Conservation (phyloP, 495 filamentous ascomycete species). For the Podospora anserina region DNA sequence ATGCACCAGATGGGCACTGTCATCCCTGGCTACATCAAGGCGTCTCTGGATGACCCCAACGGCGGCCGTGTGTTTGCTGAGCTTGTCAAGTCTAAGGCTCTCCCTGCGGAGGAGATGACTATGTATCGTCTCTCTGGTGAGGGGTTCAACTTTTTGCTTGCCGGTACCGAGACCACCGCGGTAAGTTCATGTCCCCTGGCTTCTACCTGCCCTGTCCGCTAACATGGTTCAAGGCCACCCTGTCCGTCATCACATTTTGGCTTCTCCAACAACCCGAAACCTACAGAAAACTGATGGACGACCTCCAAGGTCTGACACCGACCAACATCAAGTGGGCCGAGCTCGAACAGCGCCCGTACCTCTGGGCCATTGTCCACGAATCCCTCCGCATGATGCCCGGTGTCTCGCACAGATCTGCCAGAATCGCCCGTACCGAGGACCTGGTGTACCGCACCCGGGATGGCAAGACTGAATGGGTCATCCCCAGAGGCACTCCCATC, state of each 20-base stretch:
- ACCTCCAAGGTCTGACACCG: constrained; percentile 28
- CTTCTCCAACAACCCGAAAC: constrained; percentile 29
- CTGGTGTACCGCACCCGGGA: constrained; percentile 30
- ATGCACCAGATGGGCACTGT: constrained; percentile 22
- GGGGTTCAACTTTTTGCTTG: constrained; percentile 29
- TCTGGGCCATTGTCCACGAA: constrained; percentile 45
- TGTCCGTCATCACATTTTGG: constrained; percentile 35
- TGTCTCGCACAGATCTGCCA: constrained; percentile 27
- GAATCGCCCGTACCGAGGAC: constrained; percentile 32
- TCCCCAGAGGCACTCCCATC: constrained; percentile 40
- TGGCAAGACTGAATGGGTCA: constrained; percentile 33
- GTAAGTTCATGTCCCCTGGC: constrained; percentile 6
- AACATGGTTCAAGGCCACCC: constrained; percentile 22
- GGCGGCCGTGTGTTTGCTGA: constrained; percentile 25
- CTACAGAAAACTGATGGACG: constrained; percentile 29
- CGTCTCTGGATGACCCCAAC: constrained; percentile 17
- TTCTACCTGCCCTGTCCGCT: background rate
- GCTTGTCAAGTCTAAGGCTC: constrained; percentile 17
- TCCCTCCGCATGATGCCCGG: constrained; percentile 44
- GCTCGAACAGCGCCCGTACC: constrained; percentile 46
- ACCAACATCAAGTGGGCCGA: constrained; percentile 23
- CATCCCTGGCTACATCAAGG: constrained; percentile 23
- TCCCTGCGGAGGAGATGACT: constrained; percentile 30
- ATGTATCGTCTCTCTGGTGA: constrained; percentile 31
- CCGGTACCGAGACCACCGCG: constrained; percentile 34